These are phyloP conservation scores for Alternaria longipes DNA, from an alignment of 2,329 filamentous ascomycete genomes.

Conservation along the genomic window DNA sequence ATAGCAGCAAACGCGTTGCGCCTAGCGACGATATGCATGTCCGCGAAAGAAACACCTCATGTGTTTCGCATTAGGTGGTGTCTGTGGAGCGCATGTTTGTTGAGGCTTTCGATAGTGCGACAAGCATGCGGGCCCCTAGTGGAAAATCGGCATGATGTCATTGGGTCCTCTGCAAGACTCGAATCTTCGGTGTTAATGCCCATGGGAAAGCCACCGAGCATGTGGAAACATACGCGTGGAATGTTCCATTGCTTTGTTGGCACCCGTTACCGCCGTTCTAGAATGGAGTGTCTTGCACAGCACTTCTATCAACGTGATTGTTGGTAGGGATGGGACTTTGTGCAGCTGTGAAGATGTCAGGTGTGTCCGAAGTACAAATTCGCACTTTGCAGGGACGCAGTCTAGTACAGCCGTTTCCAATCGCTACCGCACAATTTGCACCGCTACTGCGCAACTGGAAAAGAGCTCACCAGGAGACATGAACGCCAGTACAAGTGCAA, in stretches of 20 bases:
- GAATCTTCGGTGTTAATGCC: neutral
- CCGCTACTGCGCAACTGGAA: neutral
- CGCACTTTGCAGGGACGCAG: neutral
- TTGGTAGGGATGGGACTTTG: neutral
- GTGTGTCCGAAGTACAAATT: neutral
- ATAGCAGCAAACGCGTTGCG: conserved; percentile 3
- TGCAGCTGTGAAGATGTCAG: neutral
- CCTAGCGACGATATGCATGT: conserved; percentile 2
- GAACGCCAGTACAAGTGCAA: neutral
- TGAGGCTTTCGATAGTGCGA: conserved; percentile 8
- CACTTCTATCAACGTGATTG: neutral
- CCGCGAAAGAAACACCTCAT: neutral
- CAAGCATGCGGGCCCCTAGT: neutral
- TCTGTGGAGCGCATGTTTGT: conserved; percentile 8
- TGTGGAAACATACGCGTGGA: conserved; percentile 8
- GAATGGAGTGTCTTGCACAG: neutral
- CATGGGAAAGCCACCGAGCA: neutral
- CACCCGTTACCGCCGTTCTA: neutral
- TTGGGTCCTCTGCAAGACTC: neutral
- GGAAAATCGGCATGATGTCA: conserved; percentile 12
- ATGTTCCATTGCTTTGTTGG: neutral
- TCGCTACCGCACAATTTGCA: conserved; percentile 1
- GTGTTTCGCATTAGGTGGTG: conserved; percentile 2
- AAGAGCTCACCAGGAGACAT: neutral
- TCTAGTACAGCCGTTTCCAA: neutral